Evolutionary conservation across 2,329 filamentous ascomycete genomes (phyloP), one percentile per base, ranked within the genome.

Genomic region (Microcera coccophila): DNA sequence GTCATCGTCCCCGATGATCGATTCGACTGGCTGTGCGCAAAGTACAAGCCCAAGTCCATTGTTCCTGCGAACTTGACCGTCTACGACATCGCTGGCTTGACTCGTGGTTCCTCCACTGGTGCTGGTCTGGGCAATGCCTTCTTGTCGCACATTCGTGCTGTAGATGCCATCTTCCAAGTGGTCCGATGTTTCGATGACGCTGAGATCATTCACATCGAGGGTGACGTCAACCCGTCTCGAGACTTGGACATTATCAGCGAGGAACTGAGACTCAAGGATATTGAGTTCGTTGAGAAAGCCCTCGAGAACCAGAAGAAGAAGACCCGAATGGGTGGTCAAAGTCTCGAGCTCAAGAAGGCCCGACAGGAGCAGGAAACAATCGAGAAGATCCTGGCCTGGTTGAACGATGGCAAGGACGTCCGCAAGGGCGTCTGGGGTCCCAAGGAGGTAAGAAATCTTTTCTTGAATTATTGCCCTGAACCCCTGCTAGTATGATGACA

Each of bases 121-220:
- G 93, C 90, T 57, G 93, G 93, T 78, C 85, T 98, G 49, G 93
- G 93, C 62, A 98, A 98, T 68, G 81, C 91, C 58, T 98, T 98
- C 82, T 76, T 98, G 73, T 97, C 93, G 28, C 93, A 98, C 70
- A 98, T 98, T 60, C 89, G 94, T 66, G 93, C 93, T 41, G 90
- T 96, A 69, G 90, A 96, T 75, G 90, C 90, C 69, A 95, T 96
- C 71, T 96, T 95, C 78, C 88, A 95, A 70, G 90, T 96, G 34
- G 90, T 96, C 28, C 84, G 90, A 60, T 95, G 87, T 73, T 96
- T 98, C 72, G 94, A 98, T 65, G 93, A 98, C 76, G 93, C 91
- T 47, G 93, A 98, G 73, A 98, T 98, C 62, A 97, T 96, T 60
- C 93, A 98, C 79, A 90, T 98, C 54, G 94, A 98, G 77, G 94